Conservation (phyloP, 2,329 filamentous ascomycete species). For the Didymella lethalis region DNA sequence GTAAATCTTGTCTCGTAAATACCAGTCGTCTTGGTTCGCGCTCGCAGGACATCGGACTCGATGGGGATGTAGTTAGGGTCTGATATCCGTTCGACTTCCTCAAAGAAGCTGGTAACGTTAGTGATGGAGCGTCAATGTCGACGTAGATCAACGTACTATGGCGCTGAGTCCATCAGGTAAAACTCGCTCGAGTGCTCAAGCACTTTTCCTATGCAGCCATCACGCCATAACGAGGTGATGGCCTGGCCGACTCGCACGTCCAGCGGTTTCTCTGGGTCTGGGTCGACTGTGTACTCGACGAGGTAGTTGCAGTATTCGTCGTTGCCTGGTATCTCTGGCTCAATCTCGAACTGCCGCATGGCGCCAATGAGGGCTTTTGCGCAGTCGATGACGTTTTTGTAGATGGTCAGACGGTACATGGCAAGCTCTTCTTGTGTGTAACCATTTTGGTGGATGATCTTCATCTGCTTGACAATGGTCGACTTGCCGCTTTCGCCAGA, state of each 20-base stretch:
- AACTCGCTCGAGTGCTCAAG: conserved; percentile 97
- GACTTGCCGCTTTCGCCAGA: conserved; percentile 99
- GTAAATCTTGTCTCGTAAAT: conserved; percentile 99
- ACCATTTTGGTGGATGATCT: conserved; percentile 98
- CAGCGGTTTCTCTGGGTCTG: conserved; percentile 85
- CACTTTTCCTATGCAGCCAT: conserved; percentile 80
- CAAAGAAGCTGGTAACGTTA: conserved; percentile 78
- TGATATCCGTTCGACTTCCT: conserved; percentile 87
- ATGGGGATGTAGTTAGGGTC: conserved; percentile 85
- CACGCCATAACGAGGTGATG: conserved; percentile 87
- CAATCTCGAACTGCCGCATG: conserved; percentile 90
- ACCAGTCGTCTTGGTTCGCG: conserved; percentile 96
- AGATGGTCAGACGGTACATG: conserved; percentile 94
- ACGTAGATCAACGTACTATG: conserved; percentile 74
- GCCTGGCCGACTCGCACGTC: conserved; percentile 83
- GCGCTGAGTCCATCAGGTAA: conserved; percentile 98
- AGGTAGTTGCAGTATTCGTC: conserved; percentile 80
- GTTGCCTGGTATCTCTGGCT: conserved; percentile 75
- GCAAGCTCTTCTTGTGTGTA: conserved; percentile 94
- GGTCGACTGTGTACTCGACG: conserved; percentile 86
- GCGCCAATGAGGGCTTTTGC: conserved; percentile 90
- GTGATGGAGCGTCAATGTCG: conserved; percentile 6
- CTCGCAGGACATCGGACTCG: conserved; percentile 93
- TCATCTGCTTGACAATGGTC: conserved; percentile 99
- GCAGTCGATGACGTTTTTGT: conserved; percentile 98